Evolutionary conservation across 805 yeast species (phyloP).

Genomic region (Lipomyces starkeyi): DNA sequence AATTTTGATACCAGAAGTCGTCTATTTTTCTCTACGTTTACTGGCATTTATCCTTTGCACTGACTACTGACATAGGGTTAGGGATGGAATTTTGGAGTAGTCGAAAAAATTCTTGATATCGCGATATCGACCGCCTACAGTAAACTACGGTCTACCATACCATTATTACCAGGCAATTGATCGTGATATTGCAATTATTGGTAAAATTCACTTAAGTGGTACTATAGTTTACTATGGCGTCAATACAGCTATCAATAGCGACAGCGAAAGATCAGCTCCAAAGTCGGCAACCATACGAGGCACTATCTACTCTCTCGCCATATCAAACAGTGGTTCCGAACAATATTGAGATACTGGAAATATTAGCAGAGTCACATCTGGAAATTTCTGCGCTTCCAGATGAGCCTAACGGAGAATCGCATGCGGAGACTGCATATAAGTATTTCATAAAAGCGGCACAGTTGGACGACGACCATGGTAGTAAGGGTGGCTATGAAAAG

Average conservation of each 20-base stretch:
- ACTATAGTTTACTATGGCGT: slow-evolving; percentile 4
- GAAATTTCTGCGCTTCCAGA: slow-evolving; percentile 62
- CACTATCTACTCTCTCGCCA: slow-evolving; percentile 16
- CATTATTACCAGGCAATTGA: neutral
- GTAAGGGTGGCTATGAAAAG: slow-evolving; percentile 69
- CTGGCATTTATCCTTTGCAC: too few relatives aligned
- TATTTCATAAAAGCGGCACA: slow-evolving; percentile 49
- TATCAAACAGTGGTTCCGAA: neutral
- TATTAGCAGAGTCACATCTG: slow-evolving; percentile 74
- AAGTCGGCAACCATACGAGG: slow-evolving; percentile 21
- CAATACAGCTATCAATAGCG: slow-evolving; percentile 11
- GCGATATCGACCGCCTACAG: neutral
- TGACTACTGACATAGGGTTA: slow-evolving; percentile 12
- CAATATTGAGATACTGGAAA: slow-evolving; percentile 46
- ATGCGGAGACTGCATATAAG: slow-evolving; percentile 77
- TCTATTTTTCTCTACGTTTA: too few relatives aligned
- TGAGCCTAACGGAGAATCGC: slow-evolving; percentile 14
- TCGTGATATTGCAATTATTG: neutral
- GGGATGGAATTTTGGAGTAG: slow-evolving; percentile 3
- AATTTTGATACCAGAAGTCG: too few relatives aligned
- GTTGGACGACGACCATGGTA: slow-evolving; percentile 49
- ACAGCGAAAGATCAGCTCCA: slow-evolving; percentile 13
- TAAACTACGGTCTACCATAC: neutral
- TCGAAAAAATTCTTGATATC: neutral
- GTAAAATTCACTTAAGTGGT: neutral